Evolutionary conservation across 2,329 filamentous ascomycete species (phyloP), one percentile per base, ranked within the genome.

Genomic region (Chrysoporthe cubensis): DNA sequence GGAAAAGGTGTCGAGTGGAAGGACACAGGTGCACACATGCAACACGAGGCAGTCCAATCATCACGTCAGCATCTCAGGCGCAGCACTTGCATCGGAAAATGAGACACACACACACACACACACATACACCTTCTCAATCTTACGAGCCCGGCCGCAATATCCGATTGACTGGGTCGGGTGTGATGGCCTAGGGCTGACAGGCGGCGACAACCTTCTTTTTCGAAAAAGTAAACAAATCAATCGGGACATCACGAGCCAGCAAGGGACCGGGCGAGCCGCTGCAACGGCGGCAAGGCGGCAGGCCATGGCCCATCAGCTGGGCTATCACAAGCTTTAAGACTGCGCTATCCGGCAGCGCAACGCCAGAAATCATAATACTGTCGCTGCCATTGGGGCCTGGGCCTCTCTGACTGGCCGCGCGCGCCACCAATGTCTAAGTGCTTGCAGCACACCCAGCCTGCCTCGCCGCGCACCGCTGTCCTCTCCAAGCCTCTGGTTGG

Each of bases 401-500:
- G 26, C 46, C 4, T 26, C 14, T 52, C 14, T 66, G 37, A 66
- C 66, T 66, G 66, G 66, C 61, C 59, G 32, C 56, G 34, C 21
- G 16, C 26, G 50, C 11, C 26, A 32, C 50, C 50, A 57, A 32
- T 48, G 64, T 59, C 54, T 43, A 56, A 64, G 59, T 66, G 64
- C 67, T 9, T 69, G 60, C 60, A 69, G 60, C 8, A 48, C 18
- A 44, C 14, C 26, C 66, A 57, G 67, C 64, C 52, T 34, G 37
- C 40, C 37, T 61, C 60, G 64, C 26, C 60, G 56, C 34, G 43
- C 54, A 40, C 64, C 63, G 43, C 58, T 54, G 58, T 59, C 58
- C 60, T 63, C 42, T 50, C 58, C n/a, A 48, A 34, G 63, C 66
- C 64, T 64, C 64, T 66, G 64, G 67, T 66, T 66, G 64, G 67